These are phyloP conservation scores for Lanmaoa pseudosensibilis DNA, from an alignment of 768 basidiomycete genomes.

Conservation along the genomic window DNA sequence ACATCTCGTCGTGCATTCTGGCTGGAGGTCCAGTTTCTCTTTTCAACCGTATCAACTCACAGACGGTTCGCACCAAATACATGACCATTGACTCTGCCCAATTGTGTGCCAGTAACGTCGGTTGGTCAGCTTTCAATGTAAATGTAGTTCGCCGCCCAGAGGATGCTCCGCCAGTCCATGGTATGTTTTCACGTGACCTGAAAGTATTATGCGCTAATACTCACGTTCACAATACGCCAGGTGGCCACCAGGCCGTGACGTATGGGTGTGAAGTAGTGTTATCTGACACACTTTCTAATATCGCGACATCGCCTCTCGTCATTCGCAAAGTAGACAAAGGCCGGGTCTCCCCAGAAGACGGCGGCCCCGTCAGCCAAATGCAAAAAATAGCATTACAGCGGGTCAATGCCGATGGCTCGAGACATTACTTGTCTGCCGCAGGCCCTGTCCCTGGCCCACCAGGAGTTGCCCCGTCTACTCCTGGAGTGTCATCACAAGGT, in stretches of 20 bases:
- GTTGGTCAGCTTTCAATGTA: conserved; percentile 94
- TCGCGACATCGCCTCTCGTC: conserved; percentile 79
- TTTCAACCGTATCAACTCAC: conserved; percentile 95
- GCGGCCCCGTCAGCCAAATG: conserved; percentile 93
- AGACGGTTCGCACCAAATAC: conserved; percentile 96
- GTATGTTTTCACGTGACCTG: conserved; percentile 61
- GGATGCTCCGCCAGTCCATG: conserved; percentile 57
- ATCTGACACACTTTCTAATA: conserved; percentile 81
- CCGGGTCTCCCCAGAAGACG: conserved; percentile 80
- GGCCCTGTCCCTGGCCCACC: conserved; percentile 80
- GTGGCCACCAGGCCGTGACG: conserved; percentile 80
- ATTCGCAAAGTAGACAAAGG: conserved; percentile 94
- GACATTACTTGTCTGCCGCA: conserved; percentile 88
- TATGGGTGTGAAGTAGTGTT: conserved; percentile 90
- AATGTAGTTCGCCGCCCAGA: conserved; percentile 79
- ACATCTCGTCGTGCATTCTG: conserved; percentile 87
- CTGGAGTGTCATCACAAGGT: conserved; percentile 72
- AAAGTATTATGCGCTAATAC: conserved; percentile 36
- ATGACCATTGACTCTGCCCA: conserved; percentile 88
- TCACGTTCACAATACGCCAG: conserved; percentile 44
- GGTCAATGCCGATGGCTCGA: conserved; percentile 75
- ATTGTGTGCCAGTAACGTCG: conserved; percentile 84
- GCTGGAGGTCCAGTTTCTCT: conserved; percentile 88
- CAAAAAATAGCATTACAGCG: conserved; percentile 92
- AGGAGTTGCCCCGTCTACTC: conserved; percentile 67